Conservation (phyloP, 139 green algal species). For the Tetratostichococcus sp. region DNA sequence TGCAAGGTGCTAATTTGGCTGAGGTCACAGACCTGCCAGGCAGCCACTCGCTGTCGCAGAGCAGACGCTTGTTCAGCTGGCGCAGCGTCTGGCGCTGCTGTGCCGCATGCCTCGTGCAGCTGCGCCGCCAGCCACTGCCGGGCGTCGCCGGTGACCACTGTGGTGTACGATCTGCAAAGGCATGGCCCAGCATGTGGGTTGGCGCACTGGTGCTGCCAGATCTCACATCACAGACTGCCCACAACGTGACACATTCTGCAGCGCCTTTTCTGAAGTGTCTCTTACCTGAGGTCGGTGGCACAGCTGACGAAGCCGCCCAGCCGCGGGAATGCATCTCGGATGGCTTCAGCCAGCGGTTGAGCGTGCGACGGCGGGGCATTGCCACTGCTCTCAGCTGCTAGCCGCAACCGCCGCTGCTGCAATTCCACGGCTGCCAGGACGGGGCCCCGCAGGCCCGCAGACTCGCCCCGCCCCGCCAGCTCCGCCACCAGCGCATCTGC, state of each 20-base stretch:
- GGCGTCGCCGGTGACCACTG: neutral
- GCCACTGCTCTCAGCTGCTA: neutral
- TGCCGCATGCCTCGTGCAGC: neutral
- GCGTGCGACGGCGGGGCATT: neutral
- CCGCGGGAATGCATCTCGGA: neutral
- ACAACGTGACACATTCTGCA: too few relatives aligned
- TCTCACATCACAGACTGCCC: too few relatives aligned
- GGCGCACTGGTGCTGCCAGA: too few relatives aligned
- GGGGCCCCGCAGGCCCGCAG: neutral
- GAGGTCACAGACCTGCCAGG: neutral
- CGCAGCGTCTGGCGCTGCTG: too few relatives aligned
- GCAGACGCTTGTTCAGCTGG: neutral
- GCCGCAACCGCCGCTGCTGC: conserved; percentile 19
- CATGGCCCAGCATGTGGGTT: neutral
- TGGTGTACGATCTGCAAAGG: neutral
- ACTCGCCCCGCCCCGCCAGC: neutral
- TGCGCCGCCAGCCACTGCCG: neutral
- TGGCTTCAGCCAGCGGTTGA: conserved; percentile 6
- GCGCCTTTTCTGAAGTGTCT: too few relatives aligned
- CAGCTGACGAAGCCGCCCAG: conserved; percentile 12
- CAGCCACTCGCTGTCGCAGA: neutral
- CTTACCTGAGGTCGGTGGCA: conserved; percentile 14
- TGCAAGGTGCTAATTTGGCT: too few relatives aligned
- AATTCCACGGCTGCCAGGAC: conserved; percentile 26
- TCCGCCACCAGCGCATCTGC: neutral